Conservation (phyloP, 2,329 filamentous ascomycete species). For the Septoria petroselini region DNA sequence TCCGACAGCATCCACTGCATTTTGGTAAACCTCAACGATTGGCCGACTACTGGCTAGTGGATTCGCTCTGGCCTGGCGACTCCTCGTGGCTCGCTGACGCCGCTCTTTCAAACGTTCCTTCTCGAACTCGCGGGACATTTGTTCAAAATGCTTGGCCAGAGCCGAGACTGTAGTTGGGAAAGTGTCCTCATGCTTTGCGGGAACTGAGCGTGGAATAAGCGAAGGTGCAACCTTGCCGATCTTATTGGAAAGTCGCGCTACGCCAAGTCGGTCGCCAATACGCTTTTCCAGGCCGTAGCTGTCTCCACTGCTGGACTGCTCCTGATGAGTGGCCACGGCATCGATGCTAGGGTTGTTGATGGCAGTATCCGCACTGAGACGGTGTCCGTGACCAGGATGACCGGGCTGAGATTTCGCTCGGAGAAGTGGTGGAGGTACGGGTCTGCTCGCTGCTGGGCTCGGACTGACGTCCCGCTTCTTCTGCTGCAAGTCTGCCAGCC, state of each 20-base stretch:
- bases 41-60: conserved; percentile 91
- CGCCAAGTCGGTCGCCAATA: conserved; percentile 58
- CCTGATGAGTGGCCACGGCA: conserved; percentile 30
- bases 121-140: conserved; percentile 92
- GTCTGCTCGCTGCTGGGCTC: conserved; percentile 32
- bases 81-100: conserved; percentile 73
- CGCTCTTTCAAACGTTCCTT: conserved; percentile 87
- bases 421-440: conserved; percentile 47
- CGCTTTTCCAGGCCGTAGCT: conserved; percentile 60
- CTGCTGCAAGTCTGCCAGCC: conserved; percentile 34
- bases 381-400: conserved; percentile 28
- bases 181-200: conserved; percentile 60
- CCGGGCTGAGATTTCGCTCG: conserved; percentile 53
- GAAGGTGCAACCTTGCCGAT: conserved; percentile 57
- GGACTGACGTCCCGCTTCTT: conserved; percentile 37
- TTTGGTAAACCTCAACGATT: conserved; percentile 91
- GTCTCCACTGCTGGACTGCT: conserved; percentile 3
- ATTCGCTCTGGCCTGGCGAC: conserved; percentile 73
- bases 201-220: conserved; percentile 82
- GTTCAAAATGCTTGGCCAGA: conserved; percentile 94
- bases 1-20: conserved; percentile 81
- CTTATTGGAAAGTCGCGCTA: conserved; percentile 47
- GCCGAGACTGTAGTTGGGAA: conserved; percentile 71
- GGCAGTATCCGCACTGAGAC: conserved; percentile 29
- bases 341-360: conserved; percentile 25